Base-by-base conservation (phyloP, 2,329 filamentous ascomycete species). In the Diatrype stigma region DNA sequence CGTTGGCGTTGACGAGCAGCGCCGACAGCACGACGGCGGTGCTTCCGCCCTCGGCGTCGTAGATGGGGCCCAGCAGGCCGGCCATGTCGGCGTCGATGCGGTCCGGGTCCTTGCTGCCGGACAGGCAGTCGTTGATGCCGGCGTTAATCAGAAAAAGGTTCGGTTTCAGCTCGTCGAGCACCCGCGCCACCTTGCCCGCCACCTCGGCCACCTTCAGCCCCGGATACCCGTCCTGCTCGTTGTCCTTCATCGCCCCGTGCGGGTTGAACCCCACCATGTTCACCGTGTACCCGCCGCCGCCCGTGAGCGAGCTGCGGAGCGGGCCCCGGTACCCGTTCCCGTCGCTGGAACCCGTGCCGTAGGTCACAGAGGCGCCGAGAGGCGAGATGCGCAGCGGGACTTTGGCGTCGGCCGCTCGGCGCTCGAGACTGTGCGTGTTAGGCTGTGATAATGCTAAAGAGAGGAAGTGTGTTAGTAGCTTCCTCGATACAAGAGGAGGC, bases 311-410 rank as follows among this genome's bases (percentile, higher is more conserved):
- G 35, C 55, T 54, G 44, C 54, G 54, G 17, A 63, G 59, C 51
- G 56, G 45, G 40, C 54, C 53, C 51, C 60, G 60, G 49, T 61
- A 61, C 55, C 57, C 58, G 54, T 57, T 50, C 14, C 57, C 59
- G 6, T 57, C 56, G 19, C 46, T 49, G 2, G 60, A 61, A n/a
- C 56, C 59, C 10, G 53, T 51, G 16, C 59, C 59, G 17, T 48
- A 61, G 19, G 58, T 63, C 16, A 61, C 57, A 1, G 60, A 61
- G 12, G 59, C 60, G 23, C 60, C 59, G 12, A 61, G 48, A 28
- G 57, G 49, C 51, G 58, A 51, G 50, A 60, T 58, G 17, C 59
- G 53, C 6, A 61, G 51, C 2, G 58, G 53, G 40, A 56, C 19
- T 16, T 44, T 21, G 12, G 3, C n/a, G 12, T 11, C 12, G 19